A percentile compares a stretch with the other conserved stretches of the same genome.
phyloP scores from a whole-genome alignment of 768 basidiomycete species.

The Suillus clintonianus region DNA sequence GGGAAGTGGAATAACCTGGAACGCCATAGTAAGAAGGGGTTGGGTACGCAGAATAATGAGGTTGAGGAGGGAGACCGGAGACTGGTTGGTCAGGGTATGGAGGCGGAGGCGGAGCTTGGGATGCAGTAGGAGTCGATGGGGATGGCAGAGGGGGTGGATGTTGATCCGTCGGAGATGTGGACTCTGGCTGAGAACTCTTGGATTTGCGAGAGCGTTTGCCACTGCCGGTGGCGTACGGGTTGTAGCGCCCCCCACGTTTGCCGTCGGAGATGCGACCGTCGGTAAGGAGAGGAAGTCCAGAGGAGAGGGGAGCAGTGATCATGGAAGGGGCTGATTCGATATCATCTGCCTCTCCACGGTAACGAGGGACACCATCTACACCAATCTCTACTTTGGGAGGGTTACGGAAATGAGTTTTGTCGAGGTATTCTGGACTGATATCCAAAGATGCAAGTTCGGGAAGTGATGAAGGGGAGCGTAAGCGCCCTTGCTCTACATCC shows the following conservation, averaged over 20 bases:
- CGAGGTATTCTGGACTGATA: constrained; percentile 85
- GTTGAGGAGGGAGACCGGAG: constrained; percentile 23
- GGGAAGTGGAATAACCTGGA: constrained; percentile 21
- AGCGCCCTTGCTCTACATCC: constrained; percentile 86
- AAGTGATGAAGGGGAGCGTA: constrained; percentile 84
- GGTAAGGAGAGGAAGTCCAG: constrained; percentile 50
- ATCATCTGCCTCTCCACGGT: constrained; percentile 84
- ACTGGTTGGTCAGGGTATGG: constrained; percentile 31
- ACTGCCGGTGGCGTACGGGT: constrained; percentile 38
- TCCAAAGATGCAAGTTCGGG: constrained; percentile 86
- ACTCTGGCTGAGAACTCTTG: constrained; percentile 28
- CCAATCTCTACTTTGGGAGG: constrained; percentile 89
- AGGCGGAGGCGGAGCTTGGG: constrained; percentile 25
- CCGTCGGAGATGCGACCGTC: constrained; percentile 45
- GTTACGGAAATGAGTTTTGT: constrained; percentile 88
- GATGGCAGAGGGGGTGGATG: constrained; percentile 25
- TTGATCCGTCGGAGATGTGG: constrained; percentile 31
- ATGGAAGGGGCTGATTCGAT: constrained; percentile 46
- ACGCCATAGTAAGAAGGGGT: constrained; percentile 34
- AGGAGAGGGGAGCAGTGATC: constrained; percentile 44
- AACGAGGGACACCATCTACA: constrained; percentile 78
- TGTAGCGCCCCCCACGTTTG: constrained; percentile 45
- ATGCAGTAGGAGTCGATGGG: constrained; percentile 31
- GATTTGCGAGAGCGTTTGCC: constrained; percentile 42
- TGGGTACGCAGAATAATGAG: constrained; percentile 36